These are phyloP conservation scores for Cyamopsis tetragonoloba DNA, from an alignment of 306 rosid species.

Conservation along the genomic window DNA sequence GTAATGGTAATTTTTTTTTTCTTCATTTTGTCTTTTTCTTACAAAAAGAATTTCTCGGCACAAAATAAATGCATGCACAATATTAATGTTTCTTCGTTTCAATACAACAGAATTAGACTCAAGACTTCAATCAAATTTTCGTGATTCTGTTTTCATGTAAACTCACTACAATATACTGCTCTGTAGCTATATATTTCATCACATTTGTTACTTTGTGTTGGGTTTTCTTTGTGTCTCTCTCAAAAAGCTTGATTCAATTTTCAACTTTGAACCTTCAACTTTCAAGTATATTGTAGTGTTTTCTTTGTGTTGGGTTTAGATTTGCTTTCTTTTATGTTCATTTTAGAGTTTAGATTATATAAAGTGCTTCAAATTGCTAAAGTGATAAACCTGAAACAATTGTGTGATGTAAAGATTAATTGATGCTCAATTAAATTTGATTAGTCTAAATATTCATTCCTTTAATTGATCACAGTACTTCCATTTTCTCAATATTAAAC, in stretches of 20 bases:
- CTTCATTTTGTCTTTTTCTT: too few relatives aligned
- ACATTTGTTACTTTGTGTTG: slow-evolving; percentile 13
- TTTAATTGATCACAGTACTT: neutral
- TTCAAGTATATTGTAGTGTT: slow-evolving; percentile 11
- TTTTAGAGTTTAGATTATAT: too few relatives aligned
- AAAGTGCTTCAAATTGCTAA: neutral
- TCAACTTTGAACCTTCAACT: too few relatives aligned
- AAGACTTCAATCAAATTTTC: too few relatives aligned
- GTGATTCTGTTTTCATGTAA: too few relatives aligned
- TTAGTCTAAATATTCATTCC: neutral
- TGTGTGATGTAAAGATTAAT: neutral
- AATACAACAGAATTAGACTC: too few relatives aligned
- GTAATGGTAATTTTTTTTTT: too few relatives aligned
- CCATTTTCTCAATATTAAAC: neutral
- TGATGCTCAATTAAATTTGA: neutral
- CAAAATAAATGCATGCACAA: too few relatives aligned
- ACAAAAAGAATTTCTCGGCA: too few relatives aligned
- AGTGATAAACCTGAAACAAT: neutral
- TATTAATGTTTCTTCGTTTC: too few relatives aligned
- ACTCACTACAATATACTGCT: neutral
- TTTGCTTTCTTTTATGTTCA: too few relatives aligned
- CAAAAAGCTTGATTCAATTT: neutral
- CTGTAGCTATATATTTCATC: neutral
- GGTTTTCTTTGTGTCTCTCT: neutral
- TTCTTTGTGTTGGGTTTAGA: too few relatives aligned